A percentile compares a stretch with the other conserved stretches of the same genome.
Evolutionary conservation across 208 protist genomes (phyloP).

Genomic region (Lotmaria passim): DNA sequence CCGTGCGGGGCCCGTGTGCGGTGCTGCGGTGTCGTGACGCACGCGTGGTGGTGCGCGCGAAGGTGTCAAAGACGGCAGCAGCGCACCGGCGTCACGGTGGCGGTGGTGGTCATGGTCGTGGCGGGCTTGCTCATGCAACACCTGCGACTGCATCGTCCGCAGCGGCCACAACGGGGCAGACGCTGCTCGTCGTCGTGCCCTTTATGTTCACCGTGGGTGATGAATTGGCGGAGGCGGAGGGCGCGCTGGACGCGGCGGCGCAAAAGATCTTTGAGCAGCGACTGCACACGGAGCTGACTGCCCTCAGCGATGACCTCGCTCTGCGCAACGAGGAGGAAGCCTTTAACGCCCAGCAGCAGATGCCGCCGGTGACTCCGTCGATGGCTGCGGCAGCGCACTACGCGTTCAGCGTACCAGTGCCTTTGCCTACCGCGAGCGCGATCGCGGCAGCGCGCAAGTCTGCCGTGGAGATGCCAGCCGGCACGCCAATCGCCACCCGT

Average conservation of each 20-base stretch:
- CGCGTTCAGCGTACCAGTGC: slow-evolving; percentile 57
- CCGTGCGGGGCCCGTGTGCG: slow-evolving; percentile 50
- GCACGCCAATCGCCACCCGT: slow-evolving; percentile 41
- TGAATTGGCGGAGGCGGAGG: slow-evolving; percentile 81
- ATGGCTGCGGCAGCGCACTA: slow-evolving; percentile 32
- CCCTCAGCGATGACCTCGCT: slow-evolving; percentile 63
- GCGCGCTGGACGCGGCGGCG: slow-evolving; percentile 73
- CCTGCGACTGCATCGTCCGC: neutral
- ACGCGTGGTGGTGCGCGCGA: slow-evolving; percentile 16
- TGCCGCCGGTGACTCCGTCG: slow-evolving; percentile 59
- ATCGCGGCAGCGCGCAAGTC: slow-evolving; percentile 51
- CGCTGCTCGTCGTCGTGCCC: slow-evolving; percentile 61
- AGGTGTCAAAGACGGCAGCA: neutral
- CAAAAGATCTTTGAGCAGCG: slow-evolving; percentile 67
- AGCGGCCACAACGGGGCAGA: neutral
- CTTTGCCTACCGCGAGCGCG: slow-evolving; percentile 54
- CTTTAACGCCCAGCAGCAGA: slow-evolving; percentile 77
- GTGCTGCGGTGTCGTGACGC: slow-evolving; percentile 33
- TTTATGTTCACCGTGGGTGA: slow-evolving; percentile 82
- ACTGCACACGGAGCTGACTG: slow-evolving; percentile 52
- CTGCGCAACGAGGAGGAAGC: slow-evolving; percentile 86
- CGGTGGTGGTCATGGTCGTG: too few species aligned
- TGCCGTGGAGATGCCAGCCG: slow-evolving; percentile 41
- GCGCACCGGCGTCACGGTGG: slow-evolving; percentile 20
- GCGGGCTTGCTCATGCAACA: too few species aligned